A percentile compares a stretch with the other conserved stretches of the same genome.
These are phyloP conservation scores for Phytophthora europaea DNA, from an alignment of 352 stramenopile species.

Conservation along the genomic window DNA sequence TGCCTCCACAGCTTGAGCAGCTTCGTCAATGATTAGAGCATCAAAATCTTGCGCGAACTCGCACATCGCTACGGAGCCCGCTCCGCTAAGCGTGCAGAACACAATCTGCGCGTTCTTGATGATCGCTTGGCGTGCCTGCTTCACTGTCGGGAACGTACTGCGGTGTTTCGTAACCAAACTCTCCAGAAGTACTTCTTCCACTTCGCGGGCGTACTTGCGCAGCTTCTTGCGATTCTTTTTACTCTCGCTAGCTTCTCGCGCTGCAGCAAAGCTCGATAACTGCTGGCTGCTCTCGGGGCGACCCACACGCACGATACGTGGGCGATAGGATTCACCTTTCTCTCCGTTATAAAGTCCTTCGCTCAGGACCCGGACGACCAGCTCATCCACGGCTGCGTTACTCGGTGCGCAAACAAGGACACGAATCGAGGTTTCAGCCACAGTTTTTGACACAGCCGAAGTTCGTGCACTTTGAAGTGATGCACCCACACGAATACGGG, in stretches of 20 bases:
- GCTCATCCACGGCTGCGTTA: constrained; percentile 84
- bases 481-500: constrained; percentile 77
- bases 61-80: constrained; percentile 82
- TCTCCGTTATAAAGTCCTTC: constrained; percentile 70
- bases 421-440: constrained; percentile 70
- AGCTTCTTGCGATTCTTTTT: constrained; percentile 74
- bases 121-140: constrained; percentile 71
- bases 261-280: constrained; percentile 28
- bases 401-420: constrained; percentile 82
- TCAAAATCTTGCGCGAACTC: constrained; percentile 96
- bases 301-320: constrained; percentile 79
- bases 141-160: constrained; percentile 61
- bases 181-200: constrained; percentile 79
- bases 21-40: constrained; percentile 98
- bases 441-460: constrained; percentile 50
- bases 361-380: constrained; percentile 75
- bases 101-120: constrained; percentile 84
- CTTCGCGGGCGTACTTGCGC: constrained; percentile 77
- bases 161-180: constrained; percentile 74
- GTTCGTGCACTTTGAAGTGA: constrained; percentile 56
- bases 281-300: constrained; percentile 66
- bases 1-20: constrained; percentile 97
- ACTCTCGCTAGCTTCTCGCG: constrained; percentile 34
- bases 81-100: constrained; percentile 88
- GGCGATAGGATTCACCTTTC: constrained; percentile 59